phyloP scores from a whole-genome alignment of 2,329 filamentous ascomycete species.

The Trichoderma koningiopsis region DNA sequence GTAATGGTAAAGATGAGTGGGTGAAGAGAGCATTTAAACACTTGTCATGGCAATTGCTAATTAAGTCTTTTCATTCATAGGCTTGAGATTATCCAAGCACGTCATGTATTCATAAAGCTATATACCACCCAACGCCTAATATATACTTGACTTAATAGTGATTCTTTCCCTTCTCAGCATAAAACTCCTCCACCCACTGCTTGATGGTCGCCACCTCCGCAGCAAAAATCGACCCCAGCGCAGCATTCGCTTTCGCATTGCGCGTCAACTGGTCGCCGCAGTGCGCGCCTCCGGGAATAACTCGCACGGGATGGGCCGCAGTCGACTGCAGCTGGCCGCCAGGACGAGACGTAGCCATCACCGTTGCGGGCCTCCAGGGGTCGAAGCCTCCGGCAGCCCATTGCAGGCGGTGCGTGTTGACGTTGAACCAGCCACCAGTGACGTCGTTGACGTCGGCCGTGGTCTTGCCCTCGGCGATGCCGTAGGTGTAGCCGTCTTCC shows the following conservation, averaged over 20 bases:
- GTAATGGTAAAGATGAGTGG: conserved; percentile 28
- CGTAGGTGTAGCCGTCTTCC: conserved; percentile 51
- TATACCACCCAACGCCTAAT: not conserved
- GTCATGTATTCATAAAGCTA: not conserved
- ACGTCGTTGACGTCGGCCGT: conserved; percentile 51
- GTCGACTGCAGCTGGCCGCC: conserved; percentile 55
- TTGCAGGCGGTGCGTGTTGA: conserved; percentile 55
- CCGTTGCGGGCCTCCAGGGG: conserved; percentile 59
- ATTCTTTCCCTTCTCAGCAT: conserved; percentile 29
- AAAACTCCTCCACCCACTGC: conserved; percentile 56
- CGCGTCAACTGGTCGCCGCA: conserved; percentile 54
- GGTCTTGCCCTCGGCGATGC: conserved; percentile 48
- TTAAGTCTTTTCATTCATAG: not conserved
- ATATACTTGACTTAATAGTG: not conserved
- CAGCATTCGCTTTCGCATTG: conserved; percentile 49
- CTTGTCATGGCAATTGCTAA: not conserved
- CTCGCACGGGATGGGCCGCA: conserved; percentile 49
- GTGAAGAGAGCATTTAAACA: not conserved
- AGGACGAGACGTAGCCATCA: conserved; percentile 56
- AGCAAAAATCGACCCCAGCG: conserved; percentile 34
- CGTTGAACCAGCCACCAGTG: conserved; percentile 58
- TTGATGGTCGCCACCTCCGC: conserved; percentile 52
- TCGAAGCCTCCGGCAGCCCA: conserved; percentile 62
- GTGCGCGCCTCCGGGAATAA: conserved; percentile 58
- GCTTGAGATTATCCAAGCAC: not conserved